Conservation (phyloP, 1,284 basidiomycete species). For the Earliella scabrosa region DNA sequence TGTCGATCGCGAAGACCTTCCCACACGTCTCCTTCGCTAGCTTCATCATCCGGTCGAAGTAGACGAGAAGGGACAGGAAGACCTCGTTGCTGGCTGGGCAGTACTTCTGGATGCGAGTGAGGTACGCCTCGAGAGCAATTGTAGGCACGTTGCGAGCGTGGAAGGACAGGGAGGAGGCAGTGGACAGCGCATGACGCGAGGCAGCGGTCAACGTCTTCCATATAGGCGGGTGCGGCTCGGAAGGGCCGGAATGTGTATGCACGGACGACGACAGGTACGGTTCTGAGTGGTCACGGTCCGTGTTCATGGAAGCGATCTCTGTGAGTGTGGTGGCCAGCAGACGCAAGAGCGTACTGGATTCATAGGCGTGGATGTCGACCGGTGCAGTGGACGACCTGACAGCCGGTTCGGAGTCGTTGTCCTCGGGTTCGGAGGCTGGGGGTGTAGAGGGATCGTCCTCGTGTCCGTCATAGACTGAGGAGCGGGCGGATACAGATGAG, state of each 20-base stretch:
- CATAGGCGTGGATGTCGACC: constrained; percentile 68
- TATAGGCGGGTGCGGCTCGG: constrained; percentile 45
- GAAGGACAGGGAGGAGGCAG: constrained; percentile 88
- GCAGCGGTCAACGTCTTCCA: constrained; percentile 79
- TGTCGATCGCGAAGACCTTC: constrained; percentile 91
- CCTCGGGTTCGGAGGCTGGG: constrained; percentile 29
- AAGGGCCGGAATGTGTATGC: constrained; percentile 31
- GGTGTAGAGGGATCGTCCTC: constrained; percentile 29
- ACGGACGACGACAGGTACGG: constrained; percentile 23
- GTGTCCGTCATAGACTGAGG: constrained; percentile 22
- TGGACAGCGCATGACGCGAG: constrained; percentile 79
- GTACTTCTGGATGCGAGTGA: constrained; percentile 95
- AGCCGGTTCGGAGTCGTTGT: constrained; percentile 26
- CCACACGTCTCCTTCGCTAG: constrained; percentile 68
- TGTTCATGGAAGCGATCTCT: constrained; percentile 79
- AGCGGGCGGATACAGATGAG: constrained; percentile 22
- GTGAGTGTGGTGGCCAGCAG: constrained; percentile 90
- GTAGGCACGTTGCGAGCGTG: constrained; percentile 96
- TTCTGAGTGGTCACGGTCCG: constrained; percentile 74
- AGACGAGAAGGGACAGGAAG: constrained; percentile 92
- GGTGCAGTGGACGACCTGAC: constrained; percentile 14
- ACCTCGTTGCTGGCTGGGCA: constrained; percentile 99
- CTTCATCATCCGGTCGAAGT: constrained; percentile 92
- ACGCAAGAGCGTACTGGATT: constrained; percentile 74
- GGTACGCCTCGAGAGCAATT: constrained; percentile 93